Evolutionary conservation across 2,329 filamentous ascomycete species (phyloP), one percentile per base, ranked within the genome.

Genomic region (Fusarium multiceps): DNA sequence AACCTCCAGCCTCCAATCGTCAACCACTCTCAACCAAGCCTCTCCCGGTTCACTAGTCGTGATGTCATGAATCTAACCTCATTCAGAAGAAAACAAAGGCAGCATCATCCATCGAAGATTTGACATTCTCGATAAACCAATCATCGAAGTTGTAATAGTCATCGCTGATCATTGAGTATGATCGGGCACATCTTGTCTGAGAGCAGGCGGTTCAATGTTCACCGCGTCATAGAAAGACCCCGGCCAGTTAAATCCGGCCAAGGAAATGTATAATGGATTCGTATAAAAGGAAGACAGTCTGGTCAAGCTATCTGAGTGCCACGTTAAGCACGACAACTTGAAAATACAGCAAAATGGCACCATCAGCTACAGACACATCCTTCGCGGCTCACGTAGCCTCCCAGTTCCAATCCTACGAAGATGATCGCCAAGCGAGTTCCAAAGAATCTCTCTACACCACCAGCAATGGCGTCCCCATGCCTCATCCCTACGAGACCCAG

Each of bases 401-500:
- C 55, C 81, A 78, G 64, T 79, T 79, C 75, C 74, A 75, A 10
- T 76, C 77, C 3, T 83, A 80, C 57, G 79, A 83, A 55, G 73
- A 80, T 53, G 83, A 84, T 64, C 78, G 82, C 27, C 72, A 78
- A 40, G 73, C 75, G 11, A 66, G 77, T 0, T 83, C 82, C 8
- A 78, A 79, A 42, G 78, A 84, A 21, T 74, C 77, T 16, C 63
- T 86, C 16, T 90, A 90, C 77, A 81, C 84, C 30, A 86, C 87
- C 45, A 84, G 82, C 78, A 89, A 88, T 76, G 86, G 86, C 58
- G 82, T 81, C 1, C 87, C 87, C 2, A 82, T 87, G 69, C 81
- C 87, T 11, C 86, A 89, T 68, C 86, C 87, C 2, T 88, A 89
- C 71, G 87, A 87, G 72, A 74, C 83, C 1, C 86, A 89, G 77